Evolutionary conservation across 2,329 filamentous ascomycete species (phyloP).

Genomic region (Ascosphaera pollenicola): DNA sequence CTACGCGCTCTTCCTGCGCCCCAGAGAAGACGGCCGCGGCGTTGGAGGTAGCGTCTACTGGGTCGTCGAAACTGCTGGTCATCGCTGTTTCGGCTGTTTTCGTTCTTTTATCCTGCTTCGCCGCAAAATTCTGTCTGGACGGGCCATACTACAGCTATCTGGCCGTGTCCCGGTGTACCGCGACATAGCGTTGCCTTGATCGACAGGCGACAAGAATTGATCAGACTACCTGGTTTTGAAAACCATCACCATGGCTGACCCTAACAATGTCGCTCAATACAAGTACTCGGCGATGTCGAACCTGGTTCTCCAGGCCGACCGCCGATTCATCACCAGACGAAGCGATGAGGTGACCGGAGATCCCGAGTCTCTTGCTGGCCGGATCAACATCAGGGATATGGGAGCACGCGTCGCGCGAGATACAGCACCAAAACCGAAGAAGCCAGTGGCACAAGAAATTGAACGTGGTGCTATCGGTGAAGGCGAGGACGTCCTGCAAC

Average conservation of each 20-base stretch:
- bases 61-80: constrained; percentile 53
- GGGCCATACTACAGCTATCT: no score
- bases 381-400: constrained; percentile 89
- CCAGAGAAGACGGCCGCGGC: constrained; percentile 79
- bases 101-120: no score
- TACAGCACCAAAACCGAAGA: constrained; percentile 59
- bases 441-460: constrained; percentile 43
- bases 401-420: constrained; percentile 65
- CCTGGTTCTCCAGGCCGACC: constrained; percentile 99
- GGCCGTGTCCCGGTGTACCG: no score
- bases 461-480: constrained; percentile 57
- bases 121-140: no score
- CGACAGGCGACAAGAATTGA: no score
- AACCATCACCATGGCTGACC: constrained; percentile 40
- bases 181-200: no score
- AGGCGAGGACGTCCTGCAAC: constrained; percentile 60
- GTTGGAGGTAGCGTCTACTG: constrained; percentile 91
- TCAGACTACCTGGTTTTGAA: no score
- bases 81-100: no score
- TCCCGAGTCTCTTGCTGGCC: constrained; percentile 87
- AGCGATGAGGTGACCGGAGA: constrained; percentile 93
- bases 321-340: constrained; percentile 78
- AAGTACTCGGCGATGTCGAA: constrained; percentile 99
- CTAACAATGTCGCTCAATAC: constrained; percentile 74
- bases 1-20: constrained; percentile 82